Conservation (phyloP, 2,329 filamentous ascomycete species). For the Bipolaris cookei region DNA sequence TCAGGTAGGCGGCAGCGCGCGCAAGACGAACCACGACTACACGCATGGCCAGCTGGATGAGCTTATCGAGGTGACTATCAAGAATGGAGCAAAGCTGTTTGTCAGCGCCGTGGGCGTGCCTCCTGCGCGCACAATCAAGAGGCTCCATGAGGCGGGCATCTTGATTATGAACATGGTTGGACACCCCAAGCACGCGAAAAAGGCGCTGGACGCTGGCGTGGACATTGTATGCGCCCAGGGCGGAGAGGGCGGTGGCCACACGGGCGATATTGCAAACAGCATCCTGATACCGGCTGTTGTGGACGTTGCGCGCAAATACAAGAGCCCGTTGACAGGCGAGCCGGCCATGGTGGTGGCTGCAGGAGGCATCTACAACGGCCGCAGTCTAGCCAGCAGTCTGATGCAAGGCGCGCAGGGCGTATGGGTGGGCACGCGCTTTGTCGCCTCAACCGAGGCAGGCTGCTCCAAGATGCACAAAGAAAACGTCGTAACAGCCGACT, state of each 20-base stretch:
- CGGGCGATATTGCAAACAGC: conserved; percentile 83
- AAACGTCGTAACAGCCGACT: conserved; percentile 78
- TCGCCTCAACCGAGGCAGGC: conserved; percentile 80
- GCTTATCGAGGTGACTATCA: conserved; percentile 84
- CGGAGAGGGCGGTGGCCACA: conserved; percentile 92
- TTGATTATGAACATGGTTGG: conserved; percentile 98
- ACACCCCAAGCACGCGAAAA: conserved; percentile 86
- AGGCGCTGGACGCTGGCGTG: conserved; percentile 83
- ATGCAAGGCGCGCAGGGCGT: conserved; percentile 89
- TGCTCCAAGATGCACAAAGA: conserved; percentile 84
- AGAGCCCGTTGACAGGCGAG: conserved; percentile 71
- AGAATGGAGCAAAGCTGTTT: conserved; percentile 83
- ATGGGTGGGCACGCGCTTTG: conserved; percentile 94
- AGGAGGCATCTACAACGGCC: conserved; percentile 83
- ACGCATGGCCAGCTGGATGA: conserved; percentile 87
- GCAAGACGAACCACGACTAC: conserved; percentile 96
- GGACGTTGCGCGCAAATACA: conserved; percentile 78
- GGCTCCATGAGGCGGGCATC: conserved; percentile 79
- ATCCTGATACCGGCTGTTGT: conserved; percentile 87
- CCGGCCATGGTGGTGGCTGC: conserved; percentile 84
- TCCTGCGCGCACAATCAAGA: conserved; percentile 72
- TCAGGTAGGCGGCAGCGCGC: conserved; percentile 81
- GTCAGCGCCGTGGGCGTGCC: conserved; percentile 89
- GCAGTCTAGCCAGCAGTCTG: conserved; percentile 78
- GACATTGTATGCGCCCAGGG: conserved; percentile 93